Base-by-base conservation (phyloP, 2,329 filamentous ascomycete genomes). In the Colletotrichum sp. region DNA sequence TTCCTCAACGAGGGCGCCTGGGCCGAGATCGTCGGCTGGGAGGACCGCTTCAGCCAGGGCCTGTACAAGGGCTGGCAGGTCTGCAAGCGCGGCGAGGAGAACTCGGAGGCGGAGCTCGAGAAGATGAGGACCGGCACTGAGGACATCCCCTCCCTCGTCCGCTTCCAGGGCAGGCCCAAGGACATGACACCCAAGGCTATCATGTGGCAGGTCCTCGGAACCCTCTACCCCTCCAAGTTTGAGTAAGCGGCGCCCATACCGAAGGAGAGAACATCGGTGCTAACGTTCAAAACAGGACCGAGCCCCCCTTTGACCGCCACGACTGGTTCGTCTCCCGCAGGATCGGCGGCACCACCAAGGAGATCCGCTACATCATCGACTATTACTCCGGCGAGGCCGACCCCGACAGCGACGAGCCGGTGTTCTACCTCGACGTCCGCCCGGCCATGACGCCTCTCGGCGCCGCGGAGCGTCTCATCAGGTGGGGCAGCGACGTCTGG, bases 1-100 rank as follows among this genome's bases (percentile, higher is more conserved):
- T 99, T 98, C 82, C 86, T 99, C 75, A 99, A 99, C 84, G 97
- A 99, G 85, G 97, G 97, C 78, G 97, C 97, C 9, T 99, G 97
- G 97, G 91, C 92, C 21, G 97, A 99, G 89, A 98, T 99, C 82
- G 90, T 97, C 79, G 94, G 94, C 57, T 99, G 96, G 96, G 97
- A 99, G 88, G 90, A 93, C 72, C 92, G 96, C 69, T 99, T 99
- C 83, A 89, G 91, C 24, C 89, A 90, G 39, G 97, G 97, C 0
- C 85, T 98, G 28, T 87, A 85, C 76, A 89, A 91, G 63, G 95
- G 94, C 55, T 96, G 94, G 92, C 89, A 92, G 78, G 90, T 93
- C 75, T 97, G 95, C 84, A 91, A 89, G 76, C 91, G 91, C 60
- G 95, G 96, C 71, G 95, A 96, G 83, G 90, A 93, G 74, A 92